Evolutionary conservation across 305 asterid species (phyloP).

Genomic region (Fraxinus nigra): DNA sequence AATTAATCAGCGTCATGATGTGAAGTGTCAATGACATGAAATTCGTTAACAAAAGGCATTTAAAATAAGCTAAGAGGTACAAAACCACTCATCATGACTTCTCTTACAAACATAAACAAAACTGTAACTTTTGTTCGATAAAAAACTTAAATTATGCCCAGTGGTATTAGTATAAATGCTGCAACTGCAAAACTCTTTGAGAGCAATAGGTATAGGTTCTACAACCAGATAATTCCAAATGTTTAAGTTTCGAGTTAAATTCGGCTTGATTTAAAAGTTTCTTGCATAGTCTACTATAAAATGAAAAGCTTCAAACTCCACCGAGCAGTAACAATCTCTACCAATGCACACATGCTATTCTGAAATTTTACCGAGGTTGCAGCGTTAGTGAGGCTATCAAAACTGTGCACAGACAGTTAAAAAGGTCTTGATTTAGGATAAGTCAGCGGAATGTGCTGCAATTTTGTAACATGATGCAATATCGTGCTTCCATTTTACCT

Average conservation of each 20-base stretch:
- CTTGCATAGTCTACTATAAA: neutral
- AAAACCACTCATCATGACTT: neutral
- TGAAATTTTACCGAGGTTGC: neutral
- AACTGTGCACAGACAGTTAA: neutral
- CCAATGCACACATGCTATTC: neutral
- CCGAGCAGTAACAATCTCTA: neutral
- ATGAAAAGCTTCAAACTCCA: neutral
- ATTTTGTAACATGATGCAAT: neutral
- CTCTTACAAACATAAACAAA: neutral
- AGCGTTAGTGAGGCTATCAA: neutral
- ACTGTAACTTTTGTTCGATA: neutral
- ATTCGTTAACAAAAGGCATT: neutral
- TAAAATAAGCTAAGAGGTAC: constrained; percentile 10
- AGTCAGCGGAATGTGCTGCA: neutral
- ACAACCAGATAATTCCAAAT: neutral
- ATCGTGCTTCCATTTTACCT: neutral
- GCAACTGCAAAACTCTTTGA: neutral
- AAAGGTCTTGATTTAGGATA: neutral
- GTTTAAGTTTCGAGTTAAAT: neutral
- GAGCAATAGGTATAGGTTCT: neutral
- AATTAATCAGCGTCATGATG: constrained; percentile 18
- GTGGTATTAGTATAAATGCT: neutral
- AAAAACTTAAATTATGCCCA: neutral
- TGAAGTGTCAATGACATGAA: constrained; percentile 16
- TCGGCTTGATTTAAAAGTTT: neutral